These are phyloP conservation scores for Podospora tetraspora DNA, from an alignment of 495 filamentous ascomycete genomes.

Conservation along the genomic window DNA sequence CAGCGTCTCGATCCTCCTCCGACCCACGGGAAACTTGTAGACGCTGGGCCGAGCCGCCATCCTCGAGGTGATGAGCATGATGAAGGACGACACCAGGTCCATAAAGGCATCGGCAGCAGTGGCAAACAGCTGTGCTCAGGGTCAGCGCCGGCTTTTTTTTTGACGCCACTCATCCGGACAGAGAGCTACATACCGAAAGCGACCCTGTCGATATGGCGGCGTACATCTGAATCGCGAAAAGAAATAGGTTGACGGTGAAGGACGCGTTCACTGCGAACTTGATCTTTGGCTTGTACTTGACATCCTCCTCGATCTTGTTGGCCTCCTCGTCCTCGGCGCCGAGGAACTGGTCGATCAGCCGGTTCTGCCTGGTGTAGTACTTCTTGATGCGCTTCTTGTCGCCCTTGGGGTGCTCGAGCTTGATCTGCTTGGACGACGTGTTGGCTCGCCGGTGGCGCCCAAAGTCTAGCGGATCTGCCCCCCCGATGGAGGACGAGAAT, in stretches of 20 bases:
- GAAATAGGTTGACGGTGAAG: slow-evolving; percentile 48
- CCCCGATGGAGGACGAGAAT: slow-evolving; percentile 16
- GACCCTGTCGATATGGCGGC: slow-evolving; percentile 54
- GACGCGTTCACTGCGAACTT: slow-evolving; percentile 53
- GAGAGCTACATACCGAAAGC: slow-evolving; percentile 35
- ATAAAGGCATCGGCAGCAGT: slow-evolving; percentile 56
- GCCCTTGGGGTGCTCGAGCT: slow-evolving; percentile 40
- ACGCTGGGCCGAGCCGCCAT: slow-evolving; percentile 48
- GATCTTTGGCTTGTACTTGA: slow-evolving; percentile 48
- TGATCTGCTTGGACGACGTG: slow-evolving; percentile 37
- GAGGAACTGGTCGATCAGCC: slow-evolving; percentile 52
- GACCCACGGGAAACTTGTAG: slow-evolving; percentile 54
- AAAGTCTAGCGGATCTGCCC: slow-evolving; percentile 37
- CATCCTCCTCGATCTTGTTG: slow-evolving; percentile 42
- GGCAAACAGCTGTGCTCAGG: slow-evolving; percentile 44
- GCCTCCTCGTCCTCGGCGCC: slow-evolving; percentile 49
- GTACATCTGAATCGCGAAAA: slow-evolving; percentile 55
- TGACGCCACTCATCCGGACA: not conserved
- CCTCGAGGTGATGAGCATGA: slow-evolving; percentile 50
- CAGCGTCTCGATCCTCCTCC: slow-evolving; percentile 51
- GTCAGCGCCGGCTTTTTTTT: slow-evolving; percentile 18
- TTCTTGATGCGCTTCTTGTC: slow-evolving; percentile 43
- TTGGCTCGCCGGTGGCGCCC: slow-evolving; percentile 39
- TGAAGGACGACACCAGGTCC: slow-evolving; percentile 54
- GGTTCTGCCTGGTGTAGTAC: slow-evolving; percentile 52